Conservation (phyloP, 2,329 filamentous ascomycete species). For the Ophiobolus disseminans region DNA sequence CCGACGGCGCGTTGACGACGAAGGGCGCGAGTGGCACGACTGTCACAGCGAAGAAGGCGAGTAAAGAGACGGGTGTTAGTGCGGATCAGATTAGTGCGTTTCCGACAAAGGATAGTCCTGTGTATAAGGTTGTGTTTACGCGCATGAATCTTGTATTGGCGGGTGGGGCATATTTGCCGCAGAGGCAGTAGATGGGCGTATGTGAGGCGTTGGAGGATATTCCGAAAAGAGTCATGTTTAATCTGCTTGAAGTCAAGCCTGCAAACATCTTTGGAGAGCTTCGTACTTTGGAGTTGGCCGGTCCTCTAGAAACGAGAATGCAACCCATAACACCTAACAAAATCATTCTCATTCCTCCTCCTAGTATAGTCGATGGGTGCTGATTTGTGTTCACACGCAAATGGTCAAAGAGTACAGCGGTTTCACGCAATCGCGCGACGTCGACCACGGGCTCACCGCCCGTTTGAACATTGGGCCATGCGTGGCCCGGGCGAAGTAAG, state of each 20-base stretch:
- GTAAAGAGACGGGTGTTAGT: slow-evolving; percentile 87
- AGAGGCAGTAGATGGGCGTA: slow-evolving; percentile 5
- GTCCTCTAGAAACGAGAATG: no score
- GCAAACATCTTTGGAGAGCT: no score
- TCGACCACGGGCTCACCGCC: no score
- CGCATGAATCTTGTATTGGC: slow-evolving; percentile 93
- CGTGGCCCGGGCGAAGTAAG: no score
- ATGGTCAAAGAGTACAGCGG: no score
- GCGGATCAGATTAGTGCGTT: slow-evolving; percentile 95
- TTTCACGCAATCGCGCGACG: no score
- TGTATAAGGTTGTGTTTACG: slow-evolving; percentile 92
- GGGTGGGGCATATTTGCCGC: slow-evolving; percentile 72
- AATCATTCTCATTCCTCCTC: no score
- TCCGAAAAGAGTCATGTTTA: background rate
- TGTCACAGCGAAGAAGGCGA: slow-evolving; percentile 68
- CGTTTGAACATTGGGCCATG: no score
- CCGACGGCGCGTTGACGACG: slow-evolving; percentile 60
- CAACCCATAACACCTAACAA: no score
- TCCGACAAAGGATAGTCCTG: slow-evolving; percentile 93
- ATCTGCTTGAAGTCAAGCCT: background rate
- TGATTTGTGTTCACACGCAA: no score
- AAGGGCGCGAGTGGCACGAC: slow-evolving; percentile 57
- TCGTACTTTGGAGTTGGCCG: no score
- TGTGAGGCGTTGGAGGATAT: background rate
- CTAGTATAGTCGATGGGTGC: no score